Base-by-base conservation (phyloP, 257 asterid genomes). In the Fraxinus excelsior region DNA sequence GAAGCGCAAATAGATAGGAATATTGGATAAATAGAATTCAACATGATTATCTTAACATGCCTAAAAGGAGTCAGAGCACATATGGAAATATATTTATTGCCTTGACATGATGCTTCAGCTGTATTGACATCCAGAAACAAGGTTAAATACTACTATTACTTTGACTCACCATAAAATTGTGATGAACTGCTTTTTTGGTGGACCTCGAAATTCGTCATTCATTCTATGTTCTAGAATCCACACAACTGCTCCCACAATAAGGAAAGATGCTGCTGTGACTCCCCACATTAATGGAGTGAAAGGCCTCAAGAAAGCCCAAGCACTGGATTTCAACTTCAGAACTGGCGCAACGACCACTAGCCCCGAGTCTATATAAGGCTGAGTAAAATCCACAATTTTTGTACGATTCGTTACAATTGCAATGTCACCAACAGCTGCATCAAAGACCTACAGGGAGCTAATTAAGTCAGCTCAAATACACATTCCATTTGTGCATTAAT, bases 361-460 rank as follows among this genome's bases (percentile, higher is more conserved):
- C 71, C 98, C 98, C 0, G 97, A 90, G 62, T 92, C 98, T 70
- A 83, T 82, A 35, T 88, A 92, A 67, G 98, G 98, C 86, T 92
- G 98, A 53, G 90, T 92, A 84, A 92, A 94, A 82, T 94, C 97
- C 74, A 89, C 92, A 9, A 89, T 77, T 86, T 79, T 92, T 3
- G 94, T 88, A 7, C 97, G 95, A 83, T 90, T 87, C 16, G 94
- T 87, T 26, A 88, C 88, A 19, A 94, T 94, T 68, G 96, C 79
- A 71, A 92, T 83, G 82, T 92, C 98, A 64, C 98, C 98, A 65
- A 94, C 90, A 42, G 64, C 97, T 69, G 97, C 98, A 89, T 92
- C 96, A 75, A 88, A 88, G 9, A 70, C 91, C 98, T 94, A 78
- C 74, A 84, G 3, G 77, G n/a, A 31, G 28, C 49, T 16, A 77